Evolutionary conservation across 192 early-diverging fungal genomes (phyloP), one percentile per base, ranked within the genome.

Genomic region (Obelidium mucronatum): DNA sequence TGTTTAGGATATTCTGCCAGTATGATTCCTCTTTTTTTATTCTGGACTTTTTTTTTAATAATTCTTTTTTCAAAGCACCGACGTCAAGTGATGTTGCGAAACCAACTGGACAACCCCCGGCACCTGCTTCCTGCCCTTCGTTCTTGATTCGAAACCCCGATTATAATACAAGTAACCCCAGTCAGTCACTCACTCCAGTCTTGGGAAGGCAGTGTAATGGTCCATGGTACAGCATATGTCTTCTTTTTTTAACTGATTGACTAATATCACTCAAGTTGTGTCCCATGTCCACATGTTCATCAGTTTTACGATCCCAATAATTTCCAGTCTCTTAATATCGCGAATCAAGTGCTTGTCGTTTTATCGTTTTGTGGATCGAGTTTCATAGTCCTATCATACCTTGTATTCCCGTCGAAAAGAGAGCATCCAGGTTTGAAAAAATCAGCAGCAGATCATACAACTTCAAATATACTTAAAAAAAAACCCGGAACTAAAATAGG

Each of bases 261-360:
- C 19, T 36, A n/a, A 15, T 22, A 1, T 26, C 39, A 51, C 19
- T 26, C 66, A 26, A 35, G 66, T 33, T 67, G 66, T 34, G 44
- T 67, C 31, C 66, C 66, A 24, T 67, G 66, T 44, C 66, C 66
- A 19, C 42, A 24, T 6, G 40, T 67, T 1, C 30, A 35, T 67
- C 66, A 67, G 28, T 48, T 67, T 31, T 67, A 67, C 40, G 66
- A 67, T n/a, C 42, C 66, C 24, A n/a, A 15, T 17, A 8, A 13
- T 22, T 28, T 67, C n/a, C 22, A 33, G 31, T 30, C 35, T 17
- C 17, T 30, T 6, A 37, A 37, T 39, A 39, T 37, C 24, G 13
- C 36, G 31, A 34, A 39, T 33, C 31, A 37, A 39, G 36, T 64
- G 28, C 13, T 39, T 13, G 35, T 33, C 5, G 31, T 37, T 36